A percentile compares a stretch with the other conserved stretches of the same genome.
Conservation (phyloP, 225 moss, liverwort and hornwort genomes). For the Pseudisothecium myosuroides region DNA sequence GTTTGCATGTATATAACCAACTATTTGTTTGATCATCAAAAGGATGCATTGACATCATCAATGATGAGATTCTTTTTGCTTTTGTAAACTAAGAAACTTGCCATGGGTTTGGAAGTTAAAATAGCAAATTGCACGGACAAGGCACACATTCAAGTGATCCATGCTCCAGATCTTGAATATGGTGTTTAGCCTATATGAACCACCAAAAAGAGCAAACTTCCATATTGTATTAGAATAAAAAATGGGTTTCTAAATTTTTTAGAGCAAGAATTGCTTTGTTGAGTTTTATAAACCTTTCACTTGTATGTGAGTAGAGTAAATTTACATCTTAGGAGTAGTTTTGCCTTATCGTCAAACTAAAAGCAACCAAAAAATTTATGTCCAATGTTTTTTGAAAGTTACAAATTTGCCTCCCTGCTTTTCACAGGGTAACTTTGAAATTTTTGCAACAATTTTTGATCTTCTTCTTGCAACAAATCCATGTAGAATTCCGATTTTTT, state of each 20-base stretch:
- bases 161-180: background rate
- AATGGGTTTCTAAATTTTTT: background rate
- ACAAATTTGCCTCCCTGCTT: background rate
- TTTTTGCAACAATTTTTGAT: background rate
- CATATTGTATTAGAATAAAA: fast-evolving
- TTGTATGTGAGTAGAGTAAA: background rate
- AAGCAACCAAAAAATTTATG: background rate
- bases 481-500: no score
- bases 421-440: fast-evolving
- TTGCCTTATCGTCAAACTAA: background rate
- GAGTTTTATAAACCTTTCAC: background rate
- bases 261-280: background rate
- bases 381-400: fast-evolving
- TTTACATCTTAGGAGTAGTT: background rate
- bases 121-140: fast-evolving
- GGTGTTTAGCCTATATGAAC: background rate
- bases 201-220: fast-evolving
- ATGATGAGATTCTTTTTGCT: background rate
- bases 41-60: background rate
- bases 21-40: background rate
- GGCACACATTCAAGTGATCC: fast-evolving
- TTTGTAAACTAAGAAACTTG: background rate
- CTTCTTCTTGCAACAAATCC: background rate
- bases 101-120: background rate
- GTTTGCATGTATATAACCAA: background rate